Conservation (phyloP, 1,284 basidiomycete genomes). For the Ganoderma lingzhi region DNA sequence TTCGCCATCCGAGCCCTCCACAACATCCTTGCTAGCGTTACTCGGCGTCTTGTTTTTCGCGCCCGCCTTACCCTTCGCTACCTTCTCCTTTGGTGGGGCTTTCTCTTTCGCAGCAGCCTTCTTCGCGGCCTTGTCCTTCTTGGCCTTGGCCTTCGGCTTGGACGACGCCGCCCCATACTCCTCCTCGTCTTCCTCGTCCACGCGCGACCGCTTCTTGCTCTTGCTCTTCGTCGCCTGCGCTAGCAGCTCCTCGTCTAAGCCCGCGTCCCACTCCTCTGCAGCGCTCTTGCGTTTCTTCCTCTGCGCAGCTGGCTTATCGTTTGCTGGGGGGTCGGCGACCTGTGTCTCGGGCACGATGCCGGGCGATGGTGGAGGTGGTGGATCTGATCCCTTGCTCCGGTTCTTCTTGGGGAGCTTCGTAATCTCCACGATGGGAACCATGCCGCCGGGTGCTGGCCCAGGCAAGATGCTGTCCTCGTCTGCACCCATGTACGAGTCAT, state of each 20-base stretch:
- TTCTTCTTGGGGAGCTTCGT: slow-evolving; percentile 1
- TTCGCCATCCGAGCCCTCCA: slow-evolving; percentile 35
- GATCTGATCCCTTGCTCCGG: slow-evolving; percentile 6
- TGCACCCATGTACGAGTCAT: slow-evolving; percentile 23
- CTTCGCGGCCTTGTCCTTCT: slow-evolving; percentile 29
- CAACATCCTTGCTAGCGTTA: slow-evolving; percentile 30
- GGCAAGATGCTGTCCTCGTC: slow-evolving; percentile 23
- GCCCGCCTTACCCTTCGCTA: slow-evolving; percentile 23
- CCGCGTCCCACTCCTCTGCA: slow-evolving; percentile 27
- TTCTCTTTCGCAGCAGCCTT: slow-evolving; percentile 25
- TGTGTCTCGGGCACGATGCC: slow-evolving; percentile 27
- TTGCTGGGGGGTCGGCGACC: slow-evolving; percentile 13
- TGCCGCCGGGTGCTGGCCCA: neutral
- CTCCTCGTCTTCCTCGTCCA: slow-evolving; percentile 37
- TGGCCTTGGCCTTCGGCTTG: slow-evolving; percentile 32
- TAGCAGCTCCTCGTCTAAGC: slow-evolving; percentile 23
- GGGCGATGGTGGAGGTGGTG: slow-evolving; percentile 25
- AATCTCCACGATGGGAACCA: neutral
- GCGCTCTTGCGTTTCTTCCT: slow-evolving; percentile 30
- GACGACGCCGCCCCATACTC: slow-evolving; percentile 33
- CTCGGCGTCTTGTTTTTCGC: slow-evolving; percentile 21
- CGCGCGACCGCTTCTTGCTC: slow-evolving; percentile 30
- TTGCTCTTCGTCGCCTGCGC: slow-evolving; percentile 30
- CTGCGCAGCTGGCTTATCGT: slow-evolving; percentile 16
- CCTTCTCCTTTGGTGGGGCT: slow-evolving; percentile 20